Conservation (phyloP, 768 basidiomycete genomes). For the Krasilnikovozyma curviuscula region DNA sequence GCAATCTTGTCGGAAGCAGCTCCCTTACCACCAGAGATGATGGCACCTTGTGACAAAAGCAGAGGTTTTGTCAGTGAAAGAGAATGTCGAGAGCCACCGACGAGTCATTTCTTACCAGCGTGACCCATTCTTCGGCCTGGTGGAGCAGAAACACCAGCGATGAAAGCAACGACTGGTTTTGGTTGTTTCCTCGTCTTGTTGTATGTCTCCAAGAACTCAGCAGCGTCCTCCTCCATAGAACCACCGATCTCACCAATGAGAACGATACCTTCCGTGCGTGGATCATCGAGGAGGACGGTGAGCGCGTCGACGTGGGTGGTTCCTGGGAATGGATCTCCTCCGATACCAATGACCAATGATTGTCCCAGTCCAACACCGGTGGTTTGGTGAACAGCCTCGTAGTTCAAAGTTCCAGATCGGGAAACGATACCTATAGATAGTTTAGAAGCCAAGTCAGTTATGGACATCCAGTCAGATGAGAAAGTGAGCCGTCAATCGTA, state of each 20-base stretch:
- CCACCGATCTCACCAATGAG: conserved; percentile 98
- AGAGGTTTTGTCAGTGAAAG: neutral
- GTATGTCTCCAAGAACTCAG: conserved; percentile 79
- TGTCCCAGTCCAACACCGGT: conserved; percentile 91
- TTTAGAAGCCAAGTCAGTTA: neutral
- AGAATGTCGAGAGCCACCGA: neutral
- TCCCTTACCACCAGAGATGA: conserved; percentile 95
- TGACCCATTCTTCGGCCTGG: conserved; percentile 81
- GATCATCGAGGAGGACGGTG: conserved; percentile 88
- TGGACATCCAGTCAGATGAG: neutral
- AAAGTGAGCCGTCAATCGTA: conserved; percentile 27
- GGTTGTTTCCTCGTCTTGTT: conserved; percentile 71
- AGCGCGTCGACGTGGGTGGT: conserved; percentile 90
- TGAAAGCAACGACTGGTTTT: conserved; percentile 95
- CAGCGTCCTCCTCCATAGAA: conserved; percentile 97
- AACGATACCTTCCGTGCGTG: conserved; percentile 87
- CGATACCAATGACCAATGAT: conserved; percentile 88
- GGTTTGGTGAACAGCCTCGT: conserved; percentile 94
- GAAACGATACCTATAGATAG: conserved; percentile 59
- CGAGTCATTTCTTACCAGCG: neutral
- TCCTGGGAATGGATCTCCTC: conserved; percentile 40
- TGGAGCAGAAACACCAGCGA: conserved; percentile 92
- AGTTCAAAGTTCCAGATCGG: conserved; percentile 86
- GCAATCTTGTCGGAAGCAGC: conserved; percentile 81
- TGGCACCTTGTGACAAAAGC: conserved; percentile 64